Evolutionary conservation across 805 yeast genomes (phyloP).

Genomic region (Spathaspora girioi): DNA sequence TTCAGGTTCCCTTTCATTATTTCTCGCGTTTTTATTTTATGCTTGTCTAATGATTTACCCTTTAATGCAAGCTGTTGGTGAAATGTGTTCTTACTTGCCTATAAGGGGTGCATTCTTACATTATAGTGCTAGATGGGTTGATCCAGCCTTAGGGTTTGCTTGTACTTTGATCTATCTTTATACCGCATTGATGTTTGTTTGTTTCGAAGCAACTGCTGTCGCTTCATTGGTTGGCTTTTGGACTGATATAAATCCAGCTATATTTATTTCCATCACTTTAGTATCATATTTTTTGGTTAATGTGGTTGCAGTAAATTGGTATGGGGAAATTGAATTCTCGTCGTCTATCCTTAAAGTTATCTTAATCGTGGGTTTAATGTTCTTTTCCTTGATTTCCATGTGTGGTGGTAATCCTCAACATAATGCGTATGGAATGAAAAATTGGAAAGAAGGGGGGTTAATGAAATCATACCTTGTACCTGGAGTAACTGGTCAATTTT

Average conservation of each 20-base stretch:
- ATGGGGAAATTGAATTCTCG: constrained; percentile 44
- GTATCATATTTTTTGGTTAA: constrained; percentile 26
- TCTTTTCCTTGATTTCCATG: constrained; percentile 30
- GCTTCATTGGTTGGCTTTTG: constrained; percentile 27
- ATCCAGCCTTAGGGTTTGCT: constrained; percentile 35
- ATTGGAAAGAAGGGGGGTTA: constrained; percentile 34
- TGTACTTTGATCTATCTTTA: constrained; percentile 29
- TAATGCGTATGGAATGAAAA: constrained; percentile 31
- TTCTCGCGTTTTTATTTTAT: constrained; percentile 27
- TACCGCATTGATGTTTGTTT: constrained; percentile 30
- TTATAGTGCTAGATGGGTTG: constrained; percentile 32
- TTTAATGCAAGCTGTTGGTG: constrained; percentile 34
- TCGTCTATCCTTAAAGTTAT: constrained; percentile 31
- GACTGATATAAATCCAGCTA: constrained; percentile 29
- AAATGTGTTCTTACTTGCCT: constrained; percentile 35
- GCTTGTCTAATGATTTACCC: constrained; percentile 31
- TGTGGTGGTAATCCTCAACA: constrained; percentile 36
- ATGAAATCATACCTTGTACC: constrained; percentile 21
- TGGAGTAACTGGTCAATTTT: constrained; percentile 31
- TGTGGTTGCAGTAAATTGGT: constrained; percentile 28
- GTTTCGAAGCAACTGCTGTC: constrained; percentile 30
- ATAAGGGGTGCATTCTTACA: constrained; percentile 33
- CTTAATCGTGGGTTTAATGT: constrained; percentile 30
- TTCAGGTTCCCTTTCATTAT: constrained; percentile 32
- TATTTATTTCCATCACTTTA: constrained; percentile 26